A percentile compares a stretch with the other conserved stretches of the same genome.
These are phyloP conservation scores for Chlorophyllum brunneum DNA, from an alignment of 768 basidiomycete species.

Conservation along the genomic window DNA sequence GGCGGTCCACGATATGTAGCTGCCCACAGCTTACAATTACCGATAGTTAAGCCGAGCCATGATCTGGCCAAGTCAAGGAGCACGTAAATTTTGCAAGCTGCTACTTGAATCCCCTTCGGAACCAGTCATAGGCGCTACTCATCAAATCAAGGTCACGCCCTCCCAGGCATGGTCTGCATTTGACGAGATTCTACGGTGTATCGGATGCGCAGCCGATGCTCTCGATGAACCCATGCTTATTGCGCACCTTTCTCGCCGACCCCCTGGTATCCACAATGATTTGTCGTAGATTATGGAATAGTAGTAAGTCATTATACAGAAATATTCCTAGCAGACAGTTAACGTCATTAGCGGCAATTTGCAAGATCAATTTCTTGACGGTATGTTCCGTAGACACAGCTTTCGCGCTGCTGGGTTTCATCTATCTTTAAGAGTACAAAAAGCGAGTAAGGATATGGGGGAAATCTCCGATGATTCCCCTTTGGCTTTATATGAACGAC, in stretches of 20 bases:
- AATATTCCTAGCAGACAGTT: constrained; percentile 7
- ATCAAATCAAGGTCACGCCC: neutral
- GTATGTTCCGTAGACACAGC: no score
- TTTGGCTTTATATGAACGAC: no score
- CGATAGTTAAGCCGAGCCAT: neutral
- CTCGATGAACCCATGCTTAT: neutral
- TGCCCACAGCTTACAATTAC: no score
- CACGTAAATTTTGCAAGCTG: neutral
- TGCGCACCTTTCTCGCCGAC: neutral
- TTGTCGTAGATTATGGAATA: neutral
- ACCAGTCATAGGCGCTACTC: neutral
- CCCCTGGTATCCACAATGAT: neutral
- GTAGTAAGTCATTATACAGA: neutral
- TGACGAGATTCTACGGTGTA: neutral
- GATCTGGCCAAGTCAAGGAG: neutral
- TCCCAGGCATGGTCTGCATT: neutral
- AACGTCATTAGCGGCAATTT: constrained; percentile 11
- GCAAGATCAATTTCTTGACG: constrained; percentile 5
- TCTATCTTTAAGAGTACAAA: constrained; percentile 1
- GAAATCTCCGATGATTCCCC: no score
- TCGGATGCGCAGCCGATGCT: no score
- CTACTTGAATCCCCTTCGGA: neutral
- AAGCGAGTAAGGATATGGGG: no score
- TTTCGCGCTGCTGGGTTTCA: neutral
- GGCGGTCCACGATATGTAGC: neutral